Conservation (phyloP, 225 moss, liverwort and hornwort genomes). For the Climacium dendroides region DNA sequence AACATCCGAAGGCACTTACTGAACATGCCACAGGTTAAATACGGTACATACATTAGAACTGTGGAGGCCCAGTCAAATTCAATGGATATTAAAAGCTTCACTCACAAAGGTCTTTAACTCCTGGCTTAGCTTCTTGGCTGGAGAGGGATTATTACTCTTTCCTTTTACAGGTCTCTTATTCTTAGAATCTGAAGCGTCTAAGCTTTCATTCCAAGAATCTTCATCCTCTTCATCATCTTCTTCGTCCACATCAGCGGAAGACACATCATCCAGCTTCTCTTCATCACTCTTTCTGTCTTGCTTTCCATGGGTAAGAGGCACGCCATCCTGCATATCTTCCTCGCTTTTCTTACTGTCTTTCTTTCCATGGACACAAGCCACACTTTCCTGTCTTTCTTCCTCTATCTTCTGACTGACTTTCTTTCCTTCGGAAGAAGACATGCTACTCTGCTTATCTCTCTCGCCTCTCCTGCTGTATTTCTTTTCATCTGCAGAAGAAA, state of each 20-base stretch:
- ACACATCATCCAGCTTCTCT: neutral
- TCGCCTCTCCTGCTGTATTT: constrained; percentile 4
- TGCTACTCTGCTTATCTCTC: neutral
- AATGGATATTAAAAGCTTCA: neutral
- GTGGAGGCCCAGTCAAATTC: neutral
- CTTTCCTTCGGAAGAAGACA: neutral
- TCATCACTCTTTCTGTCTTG: neutral
- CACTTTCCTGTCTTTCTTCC: neutral
- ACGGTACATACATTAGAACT: neutral
- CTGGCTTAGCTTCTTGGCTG: constrained; percentile 1
- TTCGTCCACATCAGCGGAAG: constrained; percentile 8
- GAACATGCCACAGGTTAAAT: neutral
- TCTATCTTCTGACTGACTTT: neutral
- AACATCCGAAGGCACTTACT: neutral
- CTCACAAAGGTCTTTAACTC: neutral
- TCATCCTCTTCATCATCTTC: constrained; percentile 12
- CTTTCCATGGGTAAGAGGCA: neutral
- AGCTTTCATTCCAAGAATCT: constrained; percentile 27
- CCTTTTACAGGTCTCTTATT: neutral
- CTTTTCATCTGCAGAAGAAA: constrained; percentile 11
- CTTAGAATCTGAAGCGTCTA: constrained; percentile 24
- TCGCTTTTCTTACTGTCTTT: neutral
- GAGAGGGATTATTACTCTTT: neutral
- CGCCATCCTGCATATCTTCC: neutral
- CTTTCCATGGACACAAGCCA: neutral